A percentile compares a stretch with the other conserved stretches of the same genome.
phyloP scores from a whole-genome alignment of 192 early-diverging fungal species.

The Entomortierella beljakovae region DNA sequence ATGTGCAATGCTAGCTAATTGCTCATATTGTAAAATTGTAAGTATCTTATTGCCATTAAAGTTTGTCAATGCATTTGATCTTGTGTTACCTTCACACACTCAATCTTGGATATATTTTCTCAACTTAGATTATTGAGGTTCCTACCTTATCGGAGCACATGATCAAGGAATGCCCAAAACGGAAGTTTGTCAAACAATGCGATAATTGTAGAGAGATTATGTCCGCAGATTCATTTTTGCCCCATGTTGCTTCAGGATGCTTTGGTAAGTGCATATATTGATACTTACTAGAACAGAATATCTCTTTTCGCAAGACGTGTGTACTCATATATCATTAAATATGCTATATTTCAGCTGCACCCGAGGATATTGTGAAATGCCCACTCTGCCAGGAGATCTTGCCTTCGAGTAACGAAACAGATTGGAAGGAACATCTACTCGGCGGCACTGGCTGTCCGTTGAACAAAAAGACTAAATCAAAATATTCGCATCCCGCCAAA shows the following conservation, averaged over 20 bases:
- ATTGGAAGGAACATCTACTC: slow-evolving; percentile 77
- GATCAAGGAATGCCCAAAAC: slow-evolving; percentile 71
- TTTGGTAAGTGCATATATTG: slow-evolving; percentile 6
- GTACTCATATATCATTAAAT: not conserved
- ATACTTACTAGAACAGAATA: not conserved
- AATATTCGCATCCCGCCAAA: not conserved
- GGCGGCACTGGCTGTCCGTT: slow-evolving; percentile 63
- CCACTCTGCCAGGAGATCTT: slow-evolving; percentile 73
- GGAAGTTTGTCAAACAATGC: slow-evolving; percentile 69
- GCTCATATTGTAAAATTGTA: slow-evolving; percentile 78
- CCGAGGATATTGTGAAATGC: slow-evolving; percentile 57
- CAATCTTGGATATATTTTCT: not conserved
- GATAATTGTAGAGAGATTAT: slow-evolving; percentile 72
- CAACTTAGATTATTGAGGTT: slow-evolving; percentile 77
- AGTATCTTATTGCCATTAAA: slow-evolving; percentile 15
- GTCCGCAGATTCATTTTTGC: slow-evolving; percentile 59
- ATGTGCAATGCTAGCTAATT: slow-evolving; percentile 77
- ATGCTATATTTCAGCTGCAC: slow-evolving; percentile 1
- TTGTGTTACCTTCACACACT: not conserved
- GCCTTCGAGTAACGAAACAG: slow-evolving; percentile 60
- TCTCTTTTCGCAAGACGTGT: not conserved
- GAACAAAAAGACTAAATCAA: slow-evolving; percentile 53
- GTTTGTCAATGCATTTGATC: not conserved
- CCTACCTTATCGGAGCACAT: slow-evolving; percentile 73
- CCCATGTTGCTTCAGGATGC: slow-evolving; percentile 60